These are phyloP conservation scores for Cordyceps javanica DNA, from an alignment of 2,329 filamentous ascomycete genomes.

Conservation along the genomic window DNA sequence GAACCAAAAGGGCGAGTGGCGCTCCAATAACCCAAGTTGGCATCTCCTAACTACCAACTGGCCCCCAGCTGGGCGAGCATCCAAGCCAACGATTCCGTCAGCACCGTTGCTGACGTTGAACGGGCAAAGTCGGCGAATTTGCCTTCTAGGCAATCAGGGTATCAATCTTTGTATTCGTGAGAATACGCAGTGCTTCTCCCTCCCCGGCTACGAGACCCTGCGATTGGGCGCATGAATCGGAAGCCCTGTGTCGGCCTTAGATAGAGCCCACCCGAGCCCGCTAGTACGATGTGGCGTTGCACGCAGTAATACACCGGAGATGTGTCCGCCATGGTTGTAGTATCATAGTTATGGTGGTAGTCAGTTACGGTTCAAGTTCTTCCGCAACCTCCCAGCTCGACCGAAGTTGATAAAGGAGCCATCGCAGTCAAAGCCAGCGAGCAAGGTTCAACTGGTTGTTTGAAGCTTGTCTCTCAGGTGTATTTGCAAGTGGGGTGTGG, in stretches of 20 bases:
- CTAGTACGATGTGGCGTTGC: constrained; percentile 7
- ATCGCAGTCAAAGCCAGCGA: too few relatives aligned
- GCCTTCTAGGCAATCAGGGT: not conserved
- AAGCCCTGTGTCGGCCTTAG: not conserved
- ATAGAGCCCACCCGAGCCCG: not conserved
- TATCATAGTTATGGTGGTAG: too few relatives aligned
- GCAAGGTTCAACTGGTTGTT: not conserved
- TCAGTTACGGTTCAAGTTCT: too few relatives aligned
- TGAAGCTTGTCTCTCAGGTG: not conserved
- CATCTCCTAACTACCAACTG: not conserved
- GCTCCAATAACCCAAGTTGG: not conserved
- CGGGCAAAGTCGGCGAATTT: not conserved
- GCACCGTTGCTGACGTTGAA: not conserved
- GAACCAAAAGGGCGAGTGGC: constrained; percentile 8
- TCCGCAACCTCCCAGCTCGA: not conserved
- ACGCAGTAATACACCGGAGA: not conserved
- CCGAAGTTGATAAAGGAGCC: not conserved
- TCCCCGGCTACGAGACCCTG: not conserved
- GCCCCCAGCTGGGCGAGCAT: not conserved
- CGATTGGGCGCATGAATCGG: not conserved
- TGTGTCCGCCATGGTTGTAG: not conserved
- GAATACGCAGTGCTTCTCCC: not conserved
- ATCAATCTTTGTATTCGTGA: not conserved
- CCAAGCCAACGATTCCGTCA: not conserved
- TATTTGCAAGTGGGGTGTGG: not conserved